phyloP scores from a whole-genome alignment of 2,329 filamentous ascomycete species.

The Pseudogymnoascus sp. region DNA sequence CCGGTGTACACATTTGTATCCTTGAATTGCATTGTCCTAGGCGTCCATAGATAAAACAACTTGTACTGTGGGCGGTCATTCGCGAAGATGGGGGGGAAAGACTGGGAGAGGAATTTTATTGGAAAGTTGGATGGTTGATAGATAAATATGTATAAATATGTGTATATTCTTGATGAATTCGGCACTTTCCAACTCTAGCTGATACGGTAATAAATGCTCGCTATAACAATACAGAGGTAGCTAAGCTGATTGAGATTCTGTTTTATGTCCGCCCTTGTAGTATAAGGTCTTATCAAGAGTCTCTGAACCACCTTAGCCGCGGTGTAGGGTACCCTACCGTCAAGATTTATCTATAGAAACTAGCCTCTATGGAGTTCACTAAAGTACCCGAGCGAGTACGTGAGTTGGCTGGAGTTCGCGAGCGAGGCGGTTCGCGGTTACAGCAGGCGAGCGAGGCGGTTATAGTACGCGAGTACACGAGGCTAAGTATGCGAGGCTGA shows the following conservation, averaged over 20 bases:
- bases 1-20: constrained; percentile 4
- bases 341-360: no score
- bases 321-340: no score
- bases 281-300: background rate
- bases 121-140: background rate
- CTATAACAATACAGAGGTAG: background rate
- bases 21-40: constrained; percentile 2
- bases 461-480: no score
- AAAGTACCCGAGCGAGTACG: no score
- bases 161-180: background rate
- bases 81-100: background rate
- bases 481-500: no score
- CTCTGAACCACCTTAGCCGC: no score
- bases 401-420: no score
- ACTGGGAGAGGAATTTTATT: background rate
- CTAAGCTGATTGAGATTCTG: no score
- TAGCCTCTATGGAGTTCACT: no score
- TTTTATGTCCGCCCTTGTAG: background rate
- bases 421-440: no score
- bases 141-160: constrained; percentile 3
- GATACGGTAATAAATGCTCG: background rate
- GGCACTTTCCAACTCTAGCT: background rate
- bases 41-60: constrained; percentile 5
- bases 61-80: background rate
- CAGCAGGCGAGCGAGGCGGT: no score